Evolutionary conservation across 2,329 filamentous ascomycete genomes (phyloP).

Genomic region (Colletotrichum coccodes): DNA sequence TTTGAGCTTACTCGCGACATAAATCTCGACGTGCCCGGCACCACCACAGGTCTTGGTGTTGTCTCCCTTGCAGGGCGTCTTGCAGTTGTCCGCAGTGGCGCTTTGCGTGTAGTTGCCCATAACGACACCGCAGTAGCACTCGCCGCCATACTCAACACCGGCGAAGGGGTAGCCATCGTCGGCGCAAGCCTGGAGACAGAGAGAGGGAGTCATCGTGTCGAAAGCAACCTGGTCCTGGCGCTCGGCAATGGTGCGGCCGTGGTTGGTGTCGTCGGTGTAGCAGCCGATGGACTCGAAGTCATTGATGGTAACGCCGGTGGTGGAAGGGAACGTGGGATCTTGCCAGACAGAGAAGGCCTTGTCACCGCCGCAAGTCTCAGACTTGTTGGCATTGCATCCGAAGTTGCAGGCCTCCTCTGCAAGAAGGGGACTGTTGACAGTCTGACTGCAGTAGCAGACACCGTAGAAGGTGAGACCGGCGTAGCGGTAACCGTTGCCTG

Average conservation of each 20-base stretch:
- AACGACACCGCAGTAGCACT: conserved; percentile 62
- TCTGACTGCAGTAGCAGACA: conserved; percentile 63
- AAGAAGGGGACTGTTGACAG: conserved; percentile 62
- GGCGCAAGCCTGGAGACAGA: conserved; percentile 55
- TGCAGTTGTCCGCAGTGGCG: conserved; percentile 53
- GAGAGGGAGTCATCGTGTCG: conserved; percentile 51
- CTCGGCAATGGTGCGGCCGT: conserved; percentile 57
- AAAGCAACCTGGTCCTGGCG: conserved; percentile 48
- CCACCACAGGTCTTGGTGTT: conserved; percentile 54
- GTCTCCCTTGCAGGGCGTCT: conserved; percentile 63
- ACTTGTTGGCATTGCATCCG: conserved; percentile 58
- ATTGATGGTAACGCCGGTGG: conserved; percentile 55
- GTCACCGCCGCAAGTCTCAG: conserved; percentile 58
- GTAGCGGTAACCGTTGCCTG: conserved; percentile 60
- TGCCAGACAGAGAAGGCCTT: conserved; percentile 58
- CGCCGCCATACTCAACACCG: conserved; percentile 56
- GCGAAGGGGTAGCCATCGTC: conserved; percentile 57
- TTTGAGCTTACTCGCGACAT: conserved; percentile 58
- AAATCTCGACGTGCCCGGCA: conserved; percentile 52
- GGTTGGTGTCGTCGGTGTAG: conserved; percentile 57
- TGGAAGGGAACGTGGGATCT: conserved; percentile 58
- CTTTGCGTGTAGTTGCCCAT: conserved; percentile 57
- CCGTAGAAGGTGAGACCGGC: conserved; percentile 63
- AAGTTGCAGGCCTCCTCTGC: conserved; percentile 66
- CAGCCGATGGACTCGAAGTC: conserved; percentile 72